A percentile compares a stretch with the other conserved stretches of the same genome.
Conservation (phyloP, 345 rosid genomes). For the Bruguiera parviflora region DNA sequence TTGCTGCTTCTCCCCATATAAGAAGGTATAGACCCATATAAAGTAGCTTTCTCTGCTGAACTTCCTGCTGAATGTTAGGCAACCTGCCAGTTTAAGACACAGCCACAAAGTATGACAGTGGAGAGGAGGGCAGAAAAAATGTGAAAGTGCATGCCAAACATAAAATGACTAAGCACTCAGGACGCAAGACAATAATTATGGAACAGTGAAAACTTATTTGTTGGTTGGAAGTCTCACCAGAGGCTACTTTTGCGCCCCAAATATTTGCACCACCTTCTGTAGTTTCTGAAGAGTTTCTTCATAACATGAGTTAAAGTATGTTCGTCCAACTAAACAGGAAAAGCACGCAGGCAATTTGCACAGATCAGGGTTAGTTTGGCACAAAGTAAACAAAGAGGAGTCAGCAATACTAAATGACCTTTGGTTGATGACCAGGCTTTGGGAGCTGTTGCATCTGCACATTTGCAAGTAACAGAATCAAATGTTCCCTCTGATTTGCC, state of each 20-base stretch:
- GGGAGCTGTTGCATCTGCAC: slow-evolving; percentile 52
- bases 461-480: slow-evolving; percentile 59
- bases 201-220: slow-evolving; percentile 1
- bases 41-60: slow-evolving; percentile 88
- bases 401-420: slow-evolving; percentile 28
- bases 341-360: neutral
- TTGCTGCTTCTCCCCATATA: slow-evolving; percentile 99
- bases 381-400: neutral
- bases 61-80: slow-evolving; percentile 93
- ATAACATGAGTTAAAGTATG: slow-evolving; percentile 50
- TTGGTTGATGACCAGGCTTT: slow-evolving; percentile 47
- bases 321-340: slow-evolving; percentile 50
- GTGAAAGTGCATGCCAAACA: neutral
- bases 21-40: slow-evolving; percentile 95
- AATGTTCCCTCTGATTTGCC: slow-evolving; percentile 61
- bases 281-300: slow-evolving; percentile 58
- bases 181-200: neutral
- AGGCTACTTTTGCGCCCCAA: slow-evolving; percentile 65
- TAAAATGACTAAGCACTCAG: neutral
- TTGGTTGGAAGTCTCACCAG: slow-evolving; percentile 38
- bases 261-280: slow-evolving; percentile 67
- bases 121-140: neutral
- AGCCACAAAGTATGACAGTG: neutral
- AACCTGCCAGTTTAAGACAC: slow-evolving; percentile 45
- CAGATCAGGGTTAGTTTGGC: too few species aligned